Percentiles rank a stretch among this genome's conserved stretches.
These are phyloP conservation scores for Spatholobus suberectus DNA, from an alignment of 306 rosid genomes.

Conservation along the genomic window DNA sequence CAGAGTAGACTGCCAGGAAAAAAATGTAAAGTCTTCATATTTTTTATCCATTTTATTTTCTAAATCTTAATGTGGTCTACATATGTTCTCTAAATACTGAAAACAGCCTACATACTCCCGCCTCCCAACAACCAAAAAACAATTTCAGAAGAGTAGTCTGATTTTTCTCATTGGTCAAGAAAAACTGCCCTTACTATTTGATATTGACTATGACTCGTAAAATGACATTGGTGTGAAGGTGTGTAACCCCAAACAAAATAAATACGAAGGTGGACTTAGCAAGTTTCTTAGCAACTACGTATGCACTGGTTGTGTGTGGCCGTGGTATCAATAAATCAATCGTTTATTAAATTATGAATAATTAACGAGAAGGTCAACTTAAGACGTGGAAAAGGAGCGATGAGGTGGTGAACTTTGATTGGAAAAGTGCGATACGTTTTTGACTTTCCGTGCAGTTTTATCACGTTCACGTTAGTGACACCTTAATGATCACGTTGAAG, in stretches of 20 bases:
- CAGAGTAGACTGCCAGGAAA: slow-evolving; percentile 44
- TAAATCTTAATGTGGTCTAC: background rate
- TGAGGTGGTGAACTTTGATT: slow-evolving; percentile 46
- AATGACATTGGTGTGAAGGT: background rate
- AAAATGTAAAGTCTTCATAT: background rate
- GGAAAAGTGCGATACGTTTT: slow-evolving; percentile 39
- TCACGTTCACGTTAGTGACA: slow-evolving; percentile 38
- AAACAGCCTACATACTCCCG: slow-evolving; percentile 15
- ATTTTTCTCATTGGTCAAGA: slow-evolving; percentile 59
- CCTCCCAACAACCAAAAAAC: slow-evolving; percentile 1
- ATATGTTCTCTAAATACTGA: slow-evolving; percentile 10
- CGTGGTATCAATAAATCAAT: background rate
- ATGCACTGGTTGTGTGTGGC: slow-evolving; percentile 1
- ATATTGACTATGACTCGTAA: slow-evolving; percentile 56
- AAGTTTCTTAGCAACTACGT: slow-evolving; percentile 65
- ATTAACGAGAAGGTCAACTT: slow-evolving; percentile 40
- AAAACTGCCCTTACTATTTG: slow-evolving; percentile 59
- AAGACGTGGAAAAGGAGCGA: slow-evolving; percentile 10
- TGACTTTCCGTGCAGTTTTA: slow-evolving; percentile 48
- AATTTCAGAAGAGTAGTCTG: slow-evolving; percentile 25
- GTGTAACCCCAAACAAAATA: background rate
- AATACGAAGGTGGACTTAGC: slow-evolving; percentile 36
- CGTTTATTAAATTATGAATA: background rate
- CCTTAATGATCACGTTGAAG: slow-evolving; percentile 24
- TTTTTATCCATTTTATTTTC: background rate